Base-by-base conservation (phyloP, 1,139 yeast species). In the Yamadazyma membranifaciens region DNA sequence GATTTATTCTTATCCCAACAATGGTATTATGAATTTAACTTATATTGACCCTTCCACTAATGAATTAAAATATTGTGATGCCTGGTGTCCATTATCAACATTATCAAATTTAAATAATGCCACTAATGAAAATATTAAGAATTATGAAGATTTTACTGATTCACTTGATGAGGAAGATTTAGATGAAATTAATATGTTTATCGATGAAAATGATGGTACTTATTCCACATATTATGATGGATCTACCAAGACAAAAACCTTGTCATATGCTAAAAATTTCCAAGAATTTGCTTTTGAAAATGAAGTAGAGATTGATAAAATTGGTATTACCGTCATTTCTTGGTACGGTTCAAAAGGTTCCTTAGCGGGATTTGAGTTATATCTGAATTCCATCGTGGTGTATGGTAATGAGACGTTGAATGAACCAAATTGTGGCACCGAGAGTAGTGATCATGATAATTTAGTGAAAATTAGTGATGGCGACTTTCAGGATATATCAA, bases 21-120 rank as follows among this genome's bases (percentile, higher is more conserved):
- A 83, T 51, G 91, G 98, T 50, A 91, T 91, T 47, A 86, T 92
- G 96, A 92, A 92, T 57, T 63, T 92, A 50, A 82, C 96, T 0
- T 92, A 88, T 55, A 67, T 85, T 28, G 94, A 91, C 56, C 95
- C 95, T 2, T 50, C 59, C 1, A 74, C 88, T 1, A 80, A 83
- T 41, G 66, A 68, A 24, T 38, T 78, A 6, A 56, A 65, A 4
- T 65, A 63, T 48, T 92, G 98, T 69, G 96, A 89, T 59, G 95
- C 96, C 1, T 84, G 79, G 75, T 92, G 98, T 60, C 95, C 97
- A 0, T 62, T 85, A 31, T 53, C 61, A 4, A 60, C 65, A 16
- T 54, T 62, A 7, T 44, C 69, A 0, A 57, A 66, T 1, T 60
- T 73, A 16, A 43, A 54, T 16, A 46, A 58, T 11, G 55, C 44